phyloP scores from a whole-genome alignment of 2,329 filamentous ascomycete species.

The Colletotrichum somersetense region DNA sequence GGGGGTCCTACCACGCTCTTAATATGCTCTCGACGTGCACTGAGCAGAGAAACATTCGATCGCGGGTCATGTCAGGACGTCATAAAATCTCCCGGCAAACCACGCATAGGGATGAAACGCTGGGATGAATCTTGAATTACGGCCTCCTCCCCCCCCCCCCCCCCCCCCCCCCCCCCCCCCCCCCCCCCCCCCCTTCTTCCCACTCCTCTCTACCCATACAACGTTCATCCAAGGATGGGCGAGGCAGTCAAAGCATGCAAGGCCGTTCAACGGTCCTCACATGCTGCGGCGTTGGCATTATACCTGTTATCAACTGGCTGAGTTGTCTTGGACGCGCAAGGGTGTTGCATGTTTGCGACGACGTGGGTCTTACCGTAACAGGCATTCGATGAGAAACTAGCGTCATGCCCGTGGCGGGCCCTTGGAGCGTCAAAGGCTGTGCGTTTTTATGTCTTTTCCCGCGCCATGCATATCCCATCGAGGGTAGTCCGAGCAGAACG shows the following conservation, averaged over 20 bases:
- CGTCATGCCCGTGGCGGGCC: slow-evolving; percentile 37
- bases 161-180: too few species aligned
- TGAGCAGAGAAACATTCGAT: slow-evolving; percentile 21
- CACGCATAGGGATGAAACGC: slow-evolving; percentile 37
- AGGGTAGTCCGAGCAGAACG: slow-evolving; percentile 16
- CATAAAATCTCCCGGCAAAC: slow-evolving; percentile 27
- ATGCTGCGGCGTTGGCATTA: neutral
- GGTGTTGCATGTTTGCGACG: slow-evolving; percentile 17
- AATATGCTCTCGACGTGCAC: slow-evolving; percentile 33
- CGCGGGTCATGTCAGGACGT: slow-evolving; percentile 38
- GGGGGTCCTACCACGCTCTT: slow-evolving; percentile 22
- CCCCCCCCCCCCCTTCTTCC: too few species aligned
- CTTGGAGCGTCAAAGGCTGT: neutral
- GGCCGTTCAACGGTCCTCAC: neutral
- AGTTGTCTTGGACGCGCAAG: slow-evolving; percentile 31
- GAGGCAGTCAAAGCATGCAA: neutral
- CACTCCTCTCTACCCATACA: neutral
- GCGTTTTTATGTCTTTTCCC: neutral
- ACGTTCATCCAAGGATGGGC: slow-evolving; percentile 14
- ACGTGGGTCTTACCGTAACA: slow-evolving; percentile 38
- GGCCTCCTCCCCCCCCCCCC: too few species aligned
- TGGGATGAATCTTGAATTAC: slow-evolving; percentile 37
- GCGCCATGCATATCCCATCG: slow-evolving; percentile 1
- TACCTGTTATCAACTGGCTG: neutral
- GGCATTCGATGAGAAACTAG: slow-evolving; percentile 38